A percentile compares a stretch with the other conserved stretches of the same genome.
Conservation (phyloP, 2,329 filamentous ascomycete species). For the Fusarium sp. region DNA sequence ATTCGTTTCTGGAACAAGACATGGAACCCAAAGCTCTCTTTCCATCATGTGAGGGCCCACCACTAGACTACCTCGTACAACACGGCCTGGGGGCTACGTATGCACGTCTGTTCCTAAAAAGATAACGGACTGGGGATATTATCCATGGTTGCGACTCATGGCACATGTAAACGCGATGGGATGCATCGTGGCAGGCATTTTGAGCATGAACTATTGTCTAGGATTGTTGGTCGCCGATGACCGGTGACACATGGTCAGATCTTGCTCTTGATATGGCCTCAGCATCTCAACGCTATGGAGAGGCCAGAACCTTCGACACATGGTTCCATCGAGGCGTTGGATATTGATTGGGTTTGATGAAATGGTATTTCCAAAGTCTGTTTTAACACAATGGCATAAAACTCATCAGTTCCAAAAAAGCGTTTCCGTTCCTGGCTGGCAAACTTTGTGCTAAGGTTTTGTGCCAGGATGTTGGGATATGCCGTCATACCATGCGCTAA, state of each 20-base stretch:
- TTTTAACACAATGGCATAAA: background rate
- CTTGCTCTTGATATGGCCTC: conserved; percentile 4
- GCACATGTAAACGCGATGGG: conserved; percentile 4
- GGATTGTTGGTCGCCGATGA: conserved; percentile 10
- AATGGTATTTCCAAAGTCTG: conserved; percentile 7
- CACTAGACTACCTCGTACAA: conserved; percentile 22
- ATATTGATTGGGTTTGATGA: background rate
- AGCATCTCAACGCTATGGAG: background rate
- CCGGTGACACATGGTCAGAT: background rate
- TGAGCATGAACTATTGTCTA: conserved; percentile 14
- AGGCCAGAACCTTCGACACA: background rate
- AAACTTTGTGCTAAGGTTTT: background rate
- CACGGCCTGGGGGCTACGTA: conserved; percentile 7
- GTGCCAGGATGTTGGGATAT: conserved; percentile 22
- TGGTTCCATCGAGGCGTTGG: background rate
- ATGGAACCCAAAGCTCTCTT: conserved; percentile 26
- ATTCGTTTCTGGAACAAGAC: conserved; percentile 34
- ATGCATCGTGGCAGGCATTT: conserved; percentile 13
- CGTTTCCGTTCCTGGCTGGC: background rate
- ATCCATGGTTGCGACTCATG: conserved; percentile 26
- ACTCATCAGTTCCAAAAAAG: background rate
- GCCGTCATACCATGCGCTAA: conserved; percentile 15
- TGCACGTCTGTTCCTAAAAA: conserved; percentile 11
- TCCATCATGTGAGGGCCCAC: conserved; percentile 34
- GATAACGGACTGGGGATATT: conserved; percentile 1